Conservation (phyloP, 2,329 filamentous ascomycete genomes). For the Ceratocystis diversiconidia region DNA sequence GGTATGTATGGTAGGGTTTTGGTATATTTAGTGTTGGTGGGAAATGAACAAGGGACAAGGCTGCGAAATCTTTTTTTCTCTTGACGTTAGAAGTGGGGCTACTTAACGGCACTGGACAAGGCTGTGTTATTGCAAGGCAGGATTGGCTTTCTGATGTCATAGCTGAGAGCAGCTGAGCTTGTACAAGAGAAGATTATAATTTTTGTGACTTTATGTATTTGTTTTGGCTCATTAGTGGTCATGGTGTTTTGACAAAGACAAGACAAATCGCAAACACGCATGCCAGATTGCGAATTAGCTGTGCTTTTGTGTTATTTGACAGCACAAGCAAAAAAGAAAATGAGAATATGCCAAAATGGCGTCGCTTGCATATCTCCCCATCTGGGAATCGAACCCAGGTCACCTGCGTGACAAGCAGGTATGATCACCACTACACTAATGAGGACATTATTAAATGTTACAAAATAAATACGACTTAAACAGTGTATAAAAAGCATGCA, state of each 20-base stretch:
- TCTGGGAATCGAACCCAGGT: conserved; percentile 18
- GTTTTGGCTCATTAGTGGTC: not conserved
- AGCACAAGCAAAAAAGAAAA: not conserved
- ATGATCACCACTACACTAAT: conserved; percentile 12
- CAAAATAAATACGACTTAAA: not conserved
- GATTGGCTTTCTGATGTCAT: conserved; percentile 1
- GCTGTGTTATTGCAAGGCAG: conserved; percentile 3
- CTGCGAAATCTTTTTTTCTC: conserved; percentile 15
- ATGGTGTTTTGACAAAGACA: not conserved
- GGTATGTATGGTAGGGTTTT: not conserved
- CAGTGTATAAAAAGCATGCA: not conserved
- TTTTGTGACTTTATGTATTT: not conserved
- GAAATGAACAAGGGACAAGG: conserved; percentile 3
- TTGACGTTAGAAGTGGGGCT: conserved; percentile 12
- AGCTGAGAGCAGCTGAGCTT: conserved; percentile 1
- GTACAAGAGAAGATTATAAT: not conserved
- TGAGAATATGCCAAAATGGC: not conserved
- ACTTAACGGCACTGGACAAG: not conserved
- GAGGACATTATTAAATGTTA: not conserved
- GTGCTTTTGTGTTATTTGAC: not conserved
- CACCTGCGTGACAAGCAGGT: conserved; percentile 17
- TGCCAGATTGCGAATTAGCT: too few species aligned
- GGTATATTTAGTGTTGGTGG: not conserved
- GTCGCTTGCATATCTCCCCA: not conserved
- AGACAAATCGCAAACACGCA: not conserved